These are phyloP conservation scores for Trametes cingulata DNA, from an alignment of 768 basidiomycete species.

Conservation along the genomic window DNA sequence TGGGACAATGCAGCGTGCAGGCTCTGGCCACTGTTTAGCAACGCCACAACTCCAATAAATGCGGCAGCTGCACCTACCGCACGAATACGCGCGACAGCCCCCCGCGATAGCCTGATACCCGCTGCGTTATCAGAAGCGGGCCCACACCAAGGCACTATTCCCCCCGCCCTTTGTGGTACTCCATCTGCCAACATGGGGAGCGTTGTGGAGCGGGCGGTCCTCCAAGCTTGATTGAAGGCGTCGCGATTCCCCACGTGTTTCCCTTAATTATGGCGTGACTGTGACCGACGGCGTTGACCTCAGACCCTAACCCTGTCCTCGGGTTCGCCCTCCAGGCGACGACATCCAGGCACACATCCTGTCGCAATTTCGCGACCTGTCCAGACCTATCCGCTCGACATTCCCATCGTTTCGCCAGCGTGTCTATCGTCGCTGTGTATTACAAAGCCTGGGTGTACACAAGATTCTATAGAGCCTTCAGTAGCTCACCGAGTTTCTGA, in stretches of 20 bases:
- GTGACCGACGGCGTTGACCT: neutral
- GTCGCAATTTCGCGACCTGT: neutral
- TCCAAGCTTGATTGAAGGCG: conserved; percentile 3
- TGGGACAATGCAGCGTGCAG: neutral
- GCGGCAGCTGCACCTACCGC: neutral
- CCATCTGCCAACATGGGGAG: neutral
- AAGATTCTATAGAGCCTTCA: conserved; percentile 35
- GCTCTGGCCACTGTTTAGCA: neutral
- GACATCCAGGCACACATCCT: no score
- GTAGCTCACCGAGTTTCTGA: conserved; percentile 50
- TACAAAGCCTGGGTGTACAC: neutral
- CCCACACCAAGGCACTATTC: neutral
- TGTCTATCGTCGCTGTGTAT: neutral
- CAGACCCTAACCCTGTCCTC: conserved; percentile 5
- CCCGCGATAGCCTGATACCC: neutral
- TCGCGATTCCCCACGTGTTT: neutral
- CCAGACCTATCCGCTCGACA: neutral
- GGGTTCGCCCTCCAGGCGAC: neutral
- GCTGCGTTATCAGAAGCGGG: neutral
- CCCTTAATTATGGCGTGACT: neutral
- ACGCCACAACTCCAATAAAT: conserved; percentile 16
- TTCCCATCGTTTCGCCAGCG: neutral
- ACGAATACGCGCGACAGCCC: neutral
- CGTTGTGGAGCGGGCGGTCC: conserved; percentile 8
- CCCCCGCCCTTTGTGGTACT: neutral